Evolutionary conservation across 306 rosid genomes (phyloP).

Genomic region (Phaseolus lunatus): DNA sequence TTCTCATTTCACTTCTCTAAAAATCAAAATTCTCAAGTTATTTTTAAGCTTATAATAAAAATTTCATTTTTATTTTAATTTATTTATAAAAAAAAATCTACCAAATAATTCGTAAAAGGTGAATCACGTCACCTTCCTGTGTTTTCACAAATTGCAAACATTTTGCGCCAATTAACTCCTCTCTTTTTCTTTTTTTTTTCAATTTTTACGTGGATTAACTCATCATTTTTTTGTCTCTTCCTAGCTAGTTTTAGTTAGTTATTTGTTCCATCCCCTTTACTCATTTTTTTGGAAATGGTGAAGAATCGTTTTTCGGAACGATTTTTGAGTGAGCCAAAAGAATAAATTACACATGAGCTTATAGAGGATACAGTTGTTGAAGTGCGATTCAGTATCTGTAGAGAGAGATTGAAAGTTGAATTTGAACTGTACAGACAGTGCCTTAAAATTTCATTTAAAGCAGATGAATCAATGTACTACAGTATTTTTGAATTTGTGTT

Average conservation of each 20-base stretch:
- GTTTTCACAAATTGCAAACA: not conserved
- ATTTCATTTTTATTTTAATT: no score
- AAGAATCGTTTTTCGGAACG: not conserved
- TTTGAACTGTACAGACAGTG: not conserved
- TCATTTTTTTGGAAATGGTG: not conserved
- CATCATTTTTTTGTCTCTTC: slow-evolving; percentile 12
- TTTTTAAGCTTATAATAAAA: no score
- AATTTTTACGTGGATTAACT: no score
- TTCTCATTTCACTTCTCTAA: no score
- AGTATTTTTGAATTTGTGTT: not conserved
- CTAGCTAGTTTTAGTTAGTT: not conserved
- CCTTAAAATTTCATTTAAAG: no score
- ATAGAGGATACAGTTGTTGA: not conserved
- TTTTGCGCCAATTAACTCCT: no score
- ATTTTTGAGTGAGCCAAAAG: not conserved
- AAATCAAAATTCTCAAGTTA: no score
- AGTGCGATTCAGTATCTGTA: not conserved
- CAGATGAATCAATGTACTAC: not conserved
- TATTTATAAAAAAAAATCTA: no score
- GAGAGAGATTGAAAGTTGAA: not conserved
- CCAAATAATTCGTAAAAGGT: no score
- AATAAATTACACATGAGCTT: not conserved
- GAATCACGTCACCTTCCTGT: no score
- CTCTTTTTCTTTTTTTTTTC: no score
- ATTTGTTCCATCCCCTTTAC: not conserved